phyloP scores from a whole-genome alignment of 805 yeast species.

The Ogataea sp. region DNA sequence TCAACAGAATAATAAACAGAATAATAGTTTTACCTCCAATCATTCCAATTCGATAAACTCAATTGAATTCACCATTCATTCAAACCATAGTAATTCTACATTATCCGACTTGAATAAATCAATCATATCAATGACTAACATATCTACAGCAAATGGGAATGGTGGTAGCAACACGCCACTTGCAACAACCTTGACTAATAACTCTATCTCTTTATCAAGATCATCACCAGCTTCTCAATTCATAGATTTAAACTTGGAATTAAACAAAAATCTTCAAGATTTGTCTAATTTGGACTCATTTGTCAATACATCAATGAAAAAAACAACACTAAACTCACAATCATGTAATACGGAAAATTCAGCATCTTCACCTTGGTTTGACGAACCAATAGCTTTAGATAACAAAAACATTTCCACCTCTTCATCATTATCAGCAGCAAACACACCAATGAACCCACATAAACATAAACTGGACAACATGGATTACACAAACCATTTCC shows the following conservation, averaged over 20 bases:
- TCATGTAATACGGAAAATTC: neutral
- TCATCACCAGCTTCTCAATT: neutral
- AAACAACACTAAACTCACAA: neutral
- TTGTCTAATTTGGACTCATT: slow-evolving; percentile 3
- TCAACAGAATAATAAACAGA: neutral
- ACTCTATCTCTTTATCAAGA: neutral
- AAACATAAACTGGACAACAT: neutral
- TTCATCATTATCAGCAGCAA: no score
- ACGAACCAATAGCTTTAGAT: neutral
- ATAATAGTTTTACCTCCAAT: no score
- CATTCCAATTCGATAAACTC: no score
- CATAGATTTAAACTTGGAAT: neutral
- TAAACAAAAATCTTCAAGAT: neutral
- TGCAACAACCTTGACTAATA: neutral
- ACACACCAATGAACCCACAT: neutral
- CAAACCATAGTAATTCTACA: neutral
- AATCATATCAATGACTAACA: no score
- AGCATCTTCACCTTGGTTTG: neutral
- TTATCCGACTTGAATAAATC: neutral
- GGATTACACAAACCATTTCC: no score
- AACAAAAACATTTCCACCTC: no score
- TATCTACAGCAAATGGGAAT: no score
- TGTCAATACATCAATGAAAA: slow-evolving; percentile 1
- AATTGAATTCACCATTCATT: no score
- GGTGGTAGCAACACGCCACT: no score